Evolutionary conservation across 179 eudicot genomes (phyloP), one percentile per base, ranked within the genome.

Genomic region (Sideroxylon spinosum): DNA sequence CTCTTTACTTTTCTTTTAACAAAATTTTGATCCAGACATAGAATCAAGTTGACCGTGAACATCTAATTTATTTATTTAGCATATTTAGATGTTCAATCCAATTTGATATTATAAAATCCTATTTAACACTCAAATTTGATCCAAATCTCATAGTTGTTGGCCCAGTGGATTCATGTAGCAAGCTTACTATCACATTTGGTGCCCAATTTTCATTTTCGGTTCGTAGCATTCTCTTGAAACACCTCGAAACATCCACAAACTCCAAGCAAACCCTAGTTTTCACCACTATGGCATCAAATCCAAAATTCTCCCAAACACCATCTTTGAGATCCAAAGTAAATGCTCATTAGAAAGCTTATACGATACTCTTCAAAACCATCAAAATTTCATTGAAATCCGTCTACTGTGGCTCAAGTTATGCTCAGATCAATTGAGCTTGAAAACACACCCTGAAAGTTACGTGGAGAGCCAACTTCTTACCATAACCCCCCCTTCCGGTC

Each of bases 321-420:
- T 66, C 81, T 4, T 6, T 64, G 80, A 20, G 2, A 8, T 6
- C 0, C 78, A 14, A 37, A 1, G 53, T 12, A 12, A 82, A 74
- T 74, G 69, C 78, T 87, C 91, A 52, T 32, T 49, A n/a, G 71
- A 84, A 88, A 93, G 82, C 92, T 91, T 50, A 90, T 69, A 79
- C 20, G 87, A 87, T 77, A 75, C 17, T 77, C 87, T 69, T 81
- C 85, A 49, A 64, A 57, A 7, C 37, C 63, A 81, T 79, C 32
- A 68, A 81, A 84, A 73, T 60, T n/a, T 22, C 85, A 84, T 16
- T 0, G n/a, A 83, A 88, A 68, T 84, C 84, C 79, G 84, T 74
- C 49, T 59, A 79, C 74, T 44, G 26, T 74, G 74, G 48, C 82
- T 81, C 84, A 74, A 87, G 82, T 79, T 87, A 87, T 84, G 20